Evolutionary conservation across 2,329 filamentous ascomycete species (phyloP).

Genomic region (Penicillium occitanis): DNA sequence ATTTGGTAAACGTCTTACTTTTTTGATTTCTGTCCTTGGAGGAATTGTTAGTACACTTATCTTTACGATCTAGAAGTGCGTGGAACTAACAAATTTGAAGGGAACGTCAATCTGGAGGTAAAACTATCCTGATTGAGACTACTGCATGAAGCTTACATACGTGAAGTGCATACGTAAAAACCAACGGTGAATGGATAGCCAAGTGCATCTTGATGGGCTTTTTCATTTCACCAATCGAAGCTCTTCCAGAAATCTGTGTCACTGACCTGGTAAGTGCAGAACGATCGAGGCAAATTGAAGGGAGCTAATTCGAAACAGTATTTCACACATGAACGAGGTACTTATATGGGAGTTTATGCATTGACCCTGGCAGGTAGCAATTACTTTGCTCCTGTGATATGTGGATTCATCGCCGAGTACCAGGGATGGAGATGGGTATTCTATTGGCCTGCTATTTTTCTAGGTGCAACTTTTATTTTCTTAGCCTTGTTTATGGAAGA

Average conservation of each 20-base stretch:
- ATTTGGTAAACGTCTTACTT: conserved; percentile 43
- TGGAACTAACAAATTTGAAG: not conserved
- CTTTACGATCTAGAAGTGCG: no score
- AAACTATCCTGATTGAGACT: not conserved
- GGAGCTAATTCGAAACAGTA: conserved; percentile 32
- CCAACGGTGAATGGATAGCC: conserved; percentile 42
- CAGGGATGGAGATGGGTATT: conserved; percentile 51
- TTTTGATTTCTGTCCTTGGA: conserved; percentile 35
- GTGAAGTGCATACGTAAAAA: conserved; percentile 33
- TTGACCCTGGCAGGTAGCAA: conserved; percentile 45
- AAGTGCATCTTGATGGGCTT: conserved; percentile 40
- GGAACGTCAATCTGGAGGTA: conserved; percentile 19
- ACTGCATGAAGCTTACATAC: conserved; percentile 21
- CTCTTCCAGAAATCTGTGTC: conserved; percentile 42
- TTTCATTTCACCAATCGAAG: conserved; percentile 44
- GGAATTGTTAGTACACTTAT: conserved; percentile 30
- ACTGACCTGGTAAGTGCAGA: conserved; percentile 41
- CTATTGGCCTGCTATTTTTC: conserved; percentile 55
- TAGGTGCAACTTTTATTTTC: conserved; percentile 47
- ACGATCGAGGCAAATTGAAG: not conserved
- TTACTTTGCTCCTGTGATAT: conserved; percentile 48
- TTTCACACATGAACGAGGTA: conserved; percentile 44
- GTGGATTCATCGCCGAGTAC: conserved; percentile 49
- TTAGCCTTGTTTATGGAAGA: conserved; percentile 58
- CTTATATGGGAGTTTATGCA: conserved; percentile 43